Conservation (phyloP, 495 filamentous ascomycete genomes). For the Xylaria palmicola region DNA sequence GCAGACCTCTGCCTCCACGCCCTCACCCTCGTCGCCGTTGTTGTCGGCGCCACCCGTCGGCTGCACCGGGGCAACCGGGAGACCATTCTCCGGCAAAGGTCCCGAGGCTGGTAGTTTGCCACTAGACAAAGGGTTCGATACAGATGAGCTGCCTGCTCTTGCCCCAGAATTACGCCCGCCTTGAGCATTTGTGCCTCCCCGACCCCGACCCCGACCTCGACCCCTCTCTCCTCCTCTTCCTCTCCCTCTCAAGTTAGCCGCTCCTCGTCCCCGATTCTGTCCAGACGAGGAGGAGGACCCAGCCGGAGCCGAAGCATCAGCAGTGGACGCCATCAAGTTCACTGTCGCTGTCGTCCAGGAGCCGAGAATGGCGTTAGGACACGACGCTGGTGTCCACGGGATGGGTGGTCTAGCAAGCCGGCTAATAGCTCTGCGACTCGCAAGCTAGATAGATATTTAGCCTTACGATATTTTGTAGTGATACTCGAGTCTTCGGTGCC, state of each 20-base stretch:
- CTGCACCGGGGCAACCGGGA: constrained; percentile 2
- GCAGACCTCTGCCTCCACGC: constrained; percentile 77
- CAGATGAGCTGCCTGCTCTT: background rate
- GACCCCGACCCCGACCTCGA: constrained; percentile 19
- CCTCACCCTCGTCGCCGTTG: constrained; percentile 35
- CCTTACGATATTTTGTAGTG: too few species aligned
- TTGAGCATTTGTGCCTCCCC: constrained; percentile 8
- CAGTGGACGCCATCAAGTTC: constrained; percentile 16
- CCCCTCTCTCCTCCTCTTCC: constrained; percentile 28
- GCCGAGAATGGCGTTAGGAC: too few species aligned
- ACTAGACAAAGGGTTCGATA: background rate
- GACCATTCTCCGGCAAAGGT: background rate
- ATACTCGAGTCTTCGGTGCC: too few species aligned
- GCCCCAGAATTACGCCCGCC: background rate
- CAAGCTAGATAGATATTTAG: too few species aligned
- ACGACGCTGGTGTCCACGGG: too few species aligned
- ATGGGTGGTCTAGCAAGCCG: too few species aligned
- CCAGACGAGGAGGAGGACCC: background rate
- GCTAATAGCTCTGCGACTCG: background rate
- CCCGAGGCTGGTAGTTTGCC: too few species aligned
- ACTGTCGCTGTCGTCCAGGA: background rate
- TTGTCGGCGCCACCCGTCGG: constrained; percentile 6
- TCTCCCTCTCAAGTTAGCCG: constrained; percentile 34
- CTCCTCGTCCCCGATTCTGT: constrained; percentile 29
- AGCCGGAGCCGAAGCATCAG: background rate